Conservation (phyloP, 768 basidiomycete genomes). For the Mycena crocata region DNA sequence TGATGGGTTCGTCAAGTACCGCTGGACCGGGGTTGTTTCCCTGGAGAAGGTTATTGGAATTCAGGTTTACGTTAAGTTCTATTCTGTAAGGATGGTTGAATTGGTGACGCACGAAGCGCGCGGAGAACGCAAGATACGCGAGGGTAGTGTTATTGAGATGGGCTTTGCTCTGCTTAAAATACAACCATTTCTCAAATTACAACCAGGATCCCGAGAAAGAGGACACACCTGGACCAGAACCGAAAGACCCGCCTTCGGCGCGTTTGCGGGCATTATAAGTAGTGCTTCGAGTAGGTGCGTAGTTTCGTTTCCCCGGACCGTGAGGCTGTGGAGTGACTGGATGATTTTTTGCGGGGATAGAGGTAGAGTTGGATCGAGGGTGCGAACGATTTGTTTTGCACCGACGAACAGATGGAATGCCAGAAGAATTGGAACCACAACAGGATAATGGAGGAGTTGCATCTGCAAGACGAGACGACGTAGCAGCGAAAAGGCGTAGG, state of each 20-base stretch:
- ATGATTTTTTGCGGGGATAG: background rate
- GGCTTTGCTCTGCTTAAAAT: background rate
- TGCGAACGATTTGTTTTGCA: background rate
- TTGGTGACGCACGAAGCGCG: background rate
- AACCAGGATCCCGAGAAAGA: background rate
- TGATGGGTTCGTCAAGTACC: background rate
- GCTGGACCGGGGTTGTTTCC: background rate
- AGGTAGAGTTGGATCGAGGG: background rate
- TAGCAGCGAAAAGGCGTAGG: too few species aligned
- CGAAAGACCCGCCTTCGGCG: background rate
- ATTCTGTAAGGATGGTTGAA: background rate
- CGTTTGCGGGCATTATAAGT: background rate
- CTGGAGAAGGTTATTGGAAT: background rate
- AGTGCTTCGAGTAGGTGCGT: background rate
- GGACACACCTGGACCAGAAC: background rate
- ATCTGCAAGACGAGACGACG: too few species aligned
- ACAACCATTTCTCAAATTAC: background rate
- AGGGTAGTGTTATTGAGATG: background rate
- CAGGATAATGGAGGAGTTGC: too few species aligned
- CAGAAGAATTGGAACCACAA: too few species aligned
- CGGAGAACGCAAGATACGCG: background rate
- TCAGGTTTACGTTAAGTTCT: background rate
- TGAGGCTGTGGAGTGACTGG: background rate
- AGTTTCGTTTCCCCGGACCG: background rate
- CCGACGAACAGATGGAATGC: too few species aligned